Percentiles rank a stretch among this genome's conserved stretches.
Evolutionary conservation across 2,329 filamentous ascomycete species (phyloP).

Genomic region (Eutypella sp.): DNA sequence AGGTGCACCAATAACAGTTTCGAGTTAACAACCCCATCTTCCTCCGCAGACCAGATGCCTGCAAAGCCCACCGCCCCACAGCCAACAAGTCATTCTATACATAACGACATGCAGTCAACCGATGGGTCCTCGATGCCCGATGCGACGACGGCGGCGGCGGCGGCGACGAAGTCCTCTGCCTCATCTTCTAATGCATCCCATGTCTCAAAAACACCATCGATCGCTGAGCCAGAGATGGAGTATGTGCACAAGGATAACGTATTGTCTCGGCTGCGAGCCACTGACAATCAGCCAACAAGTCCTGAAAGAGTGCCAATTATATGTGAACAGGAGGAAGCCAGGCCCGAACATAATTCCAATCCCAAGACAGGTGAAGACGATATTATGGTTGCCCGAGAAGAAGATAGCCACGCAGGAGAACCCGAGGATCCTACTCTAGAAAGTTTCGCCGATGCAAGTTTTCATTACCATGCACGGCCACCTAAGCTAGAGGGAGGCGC

Average conservation of each 20-base stretch:
- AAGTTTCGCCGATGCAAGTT: slow-evolving; percentile 22
- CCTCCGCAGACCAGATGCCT: slow-evolving; percentile 12
- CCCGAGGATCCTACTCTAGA: slow-evolving; percentile 15
- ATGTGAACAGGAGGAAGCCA: neutral
- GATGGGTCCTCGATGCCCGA: neutral
- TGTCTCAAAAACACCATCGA: neutral
- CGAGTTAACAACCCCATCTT: slow-evolving; percentile 22
- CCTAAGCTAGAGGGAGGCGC: slow-evolving; percentile 7
- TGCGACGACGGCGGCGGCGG: neutral
- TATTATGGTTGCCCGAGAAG: neutral
- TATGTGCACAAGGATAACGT: no score
- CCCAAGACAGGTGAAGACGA: neutral
- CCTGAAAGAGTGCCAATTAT: neutral
- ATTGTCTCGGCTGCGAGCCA: neutral
- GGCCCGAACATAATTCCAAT: neutral
- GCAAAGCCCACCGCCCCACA: slow-evolving; percentile 2
- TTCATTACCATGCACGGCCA: slow-evolving; percentile 22
- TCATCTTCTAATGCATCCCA: neutral
- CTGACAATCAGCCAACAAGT: neutral
- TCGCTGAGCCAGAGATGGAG: no score
- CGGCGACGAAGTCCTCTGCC: neutral
- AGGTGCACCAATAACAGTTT: slow-evolving; percentile 17
- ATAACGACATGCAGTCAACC: neutral
- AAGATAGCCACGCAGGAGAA: neutral
- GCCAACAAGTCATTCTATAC: neutral